Conservation (phyloP, 1,139 yeast genomes). For the Saccharomycopsis crataegensis region DNA sequence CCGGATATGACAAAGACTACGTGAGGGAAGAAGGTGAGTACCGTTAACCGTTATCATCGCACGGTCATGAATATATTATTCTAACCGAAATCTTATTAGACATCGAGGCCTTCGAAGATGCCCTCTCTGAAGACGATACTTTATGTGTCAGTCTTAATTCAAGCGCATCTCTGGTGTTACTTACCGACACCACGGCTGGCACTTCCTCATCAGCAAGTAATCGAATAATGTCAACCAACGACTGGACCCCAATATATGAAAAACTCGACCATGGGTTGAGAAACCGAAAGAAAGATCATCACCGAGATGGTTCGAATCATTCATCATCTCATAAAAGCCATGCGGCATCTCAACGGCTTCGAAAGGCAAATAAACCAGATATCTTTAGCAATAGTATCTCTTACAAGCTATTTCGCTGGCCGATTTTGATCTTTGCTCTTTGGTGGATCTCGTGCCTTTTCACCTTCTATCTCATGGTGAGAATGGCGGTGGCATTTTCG, state of each 20-base stretch:
- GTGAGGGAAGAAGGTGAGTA: slow-evolving; percentile 30
- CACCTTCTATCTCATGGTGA: slow-evolving; percentile 41
- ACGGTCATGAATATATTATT: too few species aligned
- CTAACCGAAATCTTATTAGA: slow-evolving; percentile 20
- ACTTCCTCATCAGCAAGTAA: slow-evolving; percentile 24
- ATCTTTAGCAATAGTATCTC: slow-evolving; percentile 30
- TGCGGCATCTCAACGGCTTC: not conserved
- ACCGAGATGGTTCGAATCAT: too few species aligned
- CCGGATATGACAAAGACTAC: slow-evolving; percentile 24
- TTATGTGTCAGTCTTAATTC: slow-evolving; percentile 11
- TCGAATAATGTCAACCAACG: slow-evolving; percentile 51
- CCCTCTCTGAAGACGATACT: slow-evolving; percentile 24
- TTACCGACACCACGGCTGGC: slow-evolving; percentile 19
- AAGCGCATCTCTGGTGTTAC: slow-evolving; percentile 9
- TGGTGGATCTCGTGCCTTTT: slow-evolving; percentile 50
- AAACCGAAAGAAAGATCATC: slow-evolving; percentile 16
- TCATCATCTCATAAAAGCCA: too few species aligned
- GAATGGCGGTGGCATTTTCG: slow-evolving; percentile 57
- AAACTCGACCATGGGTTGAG: slow-evolving; percentile 21
- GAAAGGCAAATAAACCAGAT: slow-evolving; percentile 10
- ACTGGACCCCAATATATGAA: slow-evolving; percentile 57
- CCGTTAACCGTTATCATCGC: too few species aligned
- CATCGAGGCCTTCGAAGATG: slow-evolving; percentile 28
- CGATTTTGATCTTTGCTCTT: slow-evolving; percentile 44
- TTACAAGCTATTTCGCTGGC: slow-evolving; percentile 58